Evolutionary conservation across 2,329 filamentous ascomycete species (phyloP).

Genomic region (Beauveria varroae): DNA sequence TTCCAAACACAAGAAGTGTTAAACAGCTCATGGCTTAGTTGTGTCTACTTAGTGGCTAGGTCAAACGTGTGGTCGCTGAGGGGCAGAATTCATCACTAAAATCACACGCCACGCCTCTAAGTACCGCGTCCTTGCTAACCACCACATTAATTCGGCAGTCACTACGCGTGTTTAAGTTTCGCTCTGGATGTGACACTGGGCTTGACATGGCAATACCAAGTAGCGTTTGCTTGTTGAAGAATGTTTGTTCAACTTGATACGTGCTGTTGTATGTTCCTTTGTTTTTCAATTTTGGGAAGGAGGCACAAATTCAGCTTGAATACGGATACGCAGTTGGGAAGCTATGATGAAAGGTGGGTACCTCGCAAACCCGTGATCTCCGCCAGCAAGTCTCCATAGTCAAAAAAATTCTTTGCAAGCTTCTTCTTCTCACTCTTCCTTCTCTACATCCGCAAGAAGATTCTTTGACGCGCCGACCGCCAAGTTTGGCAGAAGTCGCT

Average conservation of each 20-base stretch:
- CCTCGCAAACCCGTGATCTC: constrained; percentile 7
- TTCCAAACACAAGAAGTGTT: too few species aligned
- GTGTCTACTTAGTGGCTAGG: too few species aligned
- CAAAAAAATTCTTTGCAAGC: constrained; percentile 4
- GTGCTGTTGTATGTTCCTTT: too few species aligned
- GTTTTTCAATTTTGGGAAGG: too few species aligned
- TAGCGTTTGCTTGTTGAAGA: background rate
- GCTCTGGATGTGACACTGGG: background rate
- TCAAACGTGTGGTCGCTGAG: too few species aligned
- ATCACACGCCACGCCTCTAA: too few species aligned
- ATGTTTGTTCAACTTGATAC: too few species aligned
- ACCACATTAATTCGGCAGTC: too few species aligned
- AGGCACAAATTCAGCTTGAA: background rate
- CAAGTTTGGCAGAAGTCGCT: background rate
- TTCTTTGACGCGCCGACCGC: background rate
- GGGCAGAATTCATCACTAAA: too few species aligned
- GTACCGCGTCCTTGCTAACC: too few species aligned
- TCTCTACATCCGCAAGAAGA: background rate
- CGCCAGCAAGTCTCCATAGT: background rate
- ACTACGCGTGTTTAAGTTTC: background rate
- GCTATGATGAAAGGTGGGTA: constrained; percentile 2
- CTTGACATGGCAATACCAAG: background rate
- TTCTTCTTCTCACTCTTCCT: background rate
- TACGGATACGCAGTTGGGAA: background rate
- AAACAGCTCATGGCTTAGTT: too few species aligned